These are phyloP conservation scores for Luzula sylvatica DNA, from an alignment of 176 grass and related monocot species.

Conservation along the genomic window DNA sequence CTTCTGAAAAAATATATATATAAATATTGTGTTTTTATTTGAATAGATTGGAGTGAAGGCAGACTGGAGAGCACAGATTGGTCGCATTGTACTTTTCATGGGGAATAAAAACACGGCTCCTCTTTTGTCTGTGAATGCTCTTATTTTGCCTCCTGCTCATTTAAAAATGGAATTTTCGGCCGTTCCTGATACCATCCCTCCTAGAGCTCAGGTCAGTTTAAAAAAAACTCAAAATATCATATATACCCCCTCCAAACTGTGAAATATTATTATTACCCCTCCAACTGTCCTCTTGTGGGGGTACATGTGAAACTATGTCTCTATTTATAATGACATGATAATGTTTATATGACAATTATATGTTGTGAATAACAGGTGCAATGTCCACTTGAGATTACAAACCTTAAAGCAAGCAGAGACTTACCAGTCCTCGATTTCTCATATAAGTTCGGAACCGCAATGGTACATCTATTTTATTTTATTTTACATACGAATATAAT, in stretches of 20 bases:
- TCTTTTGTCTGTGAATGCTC: slow-evolving; percentile 45
- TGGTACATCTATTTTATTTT: slow-evolving; percentile 26
- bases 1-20: slow-evolving; percentile 1
- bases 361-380: slow-evolving; percentile 49
- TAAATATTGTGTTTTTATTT: slow-evolving; percentile 4
- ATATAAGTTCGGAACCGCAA: slow-evolving; percentile 68
- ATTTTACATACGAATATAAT: neutral
- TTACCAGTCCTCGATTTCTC: slow-evolving; percentile 98
- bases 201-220: slow-evolving; percentile 72
- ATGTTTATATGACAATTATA: neutral
- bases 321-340: neutral
- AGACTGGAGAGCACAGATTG: slow-evolving; percentile 86
- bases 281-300: too few relatives aligned
- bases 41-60: slow-evolving; percentile 93
- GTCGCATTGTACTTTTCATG: slow-evolving; percentile 81
- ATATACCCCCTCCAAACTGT: too few relatives aligned
- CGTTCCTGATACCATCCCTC: slow-evolving; percentile 87
- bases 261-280: too few relatives aligned
- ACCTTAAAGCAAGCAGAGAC: slow-evolving; percentile 91
- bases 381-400: slow-evolving; percentile 84
- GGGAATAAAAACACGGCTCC: slow-evolving; percentile 93
- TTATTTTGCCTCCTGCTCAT: slow-evolving; percentile 78
- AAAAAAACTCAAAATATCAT: neutral
- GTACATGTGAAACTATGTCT: too few relatives aligned
- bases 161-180: slow-evolving; percentile 77